Conservation (phyloP, 2,329 filamentous ascomycete species). For the Botrytis cinerea region DNA sequence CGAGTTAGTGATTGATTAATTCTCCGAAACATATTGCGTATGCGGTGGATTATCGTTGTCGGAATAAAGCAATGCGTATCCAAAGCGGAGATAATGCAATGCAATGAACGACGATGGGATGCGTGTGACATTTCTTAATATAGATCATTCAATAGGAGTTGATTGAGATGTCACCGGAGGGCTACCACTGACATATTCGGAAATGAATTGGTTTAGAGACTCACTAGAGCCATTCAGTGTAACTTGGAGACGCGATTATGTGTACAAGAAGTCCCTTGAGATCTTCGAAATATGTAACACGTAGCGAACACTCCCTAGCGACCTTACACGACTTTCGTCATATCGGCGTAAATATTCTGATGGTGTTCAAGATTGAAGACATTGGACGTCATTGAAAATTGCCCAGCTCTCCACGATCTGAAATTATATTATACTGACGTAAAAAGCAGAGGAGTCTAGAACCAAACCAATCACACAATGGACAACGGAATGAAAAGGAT, state of each 20-base stretch:
- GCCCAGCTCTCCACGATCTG: neutral
- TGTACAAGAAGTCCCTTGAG: constrained; percentile 3
- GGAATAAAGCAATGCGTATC: neutral
- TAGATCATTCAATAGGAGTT: neutral
- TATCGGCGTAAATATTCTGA: neutral
- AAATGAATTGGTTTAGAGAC: neutral
- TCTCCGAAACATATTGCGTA: constrained; percentile 12
- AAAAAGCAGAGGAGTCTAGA: neutral
- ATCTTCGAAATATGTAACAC: constrained; percentile 9
- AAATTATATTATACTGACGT: neutral
- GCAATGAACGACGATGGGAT: constrained; percentile 6
- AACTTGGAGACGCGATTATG: neutral
- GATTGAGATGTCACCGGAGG: neutral
- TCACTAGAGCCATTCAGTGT: constrained; percentile 6
- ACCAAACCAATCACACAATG: neutral
- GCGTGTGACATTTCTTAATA: neutral
- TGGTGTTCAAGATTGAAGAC: constrained; percentile 5
- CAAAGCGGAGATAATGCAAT: constrained; percentile 20
- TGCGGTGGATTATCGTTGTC: constrained; percentile 5
- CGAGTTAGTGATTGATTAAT: constrained; percentile 13
- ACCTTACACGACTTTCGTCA: constrained; percentile 19
- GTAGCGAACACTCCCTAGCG: neutral
- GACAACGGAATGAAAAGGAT: neutral
- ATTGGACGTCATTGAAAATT: constrained; percentile 19
- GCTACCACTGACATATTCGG: neutral